Base-by-base conservation (phyloP, 2,329 filamentous ascomycete genomes). In the Pseudogymnoascus sp. region DNA sequence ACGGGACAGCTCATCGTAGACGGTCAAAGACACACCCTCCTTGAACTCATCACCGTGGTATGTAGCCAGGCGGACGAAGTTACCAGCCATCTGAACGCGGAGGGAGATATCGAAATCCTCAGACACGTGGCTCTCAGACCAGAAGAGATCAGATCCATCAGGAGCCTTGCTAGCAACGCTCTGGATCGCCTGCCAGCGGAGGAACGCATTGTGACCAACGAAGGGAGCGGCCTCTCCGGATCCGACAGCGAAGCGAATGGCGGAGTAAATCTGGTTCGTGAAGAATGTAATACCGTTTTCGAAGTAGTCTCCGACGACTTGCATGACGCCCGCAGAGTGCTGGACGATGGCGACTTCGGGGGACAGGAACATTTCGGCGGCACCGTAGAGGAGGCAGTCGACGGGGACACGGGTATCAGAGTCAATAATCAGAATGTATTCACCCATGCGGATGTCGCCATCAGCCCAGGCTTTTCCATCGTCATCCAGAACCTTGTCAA, bases 31-130 rank as follows among this genome's bases (percentile, higher is more conserved):
- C 0, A 90, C 88, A 65, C 88, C 88, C 69, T 90, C 88, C 70
- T 90, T 85, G 76, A 91, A 91, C 5, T 84, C 88, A 4, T 85
- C 82, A 37, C 83, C 82, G 62, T 87, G 84, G 75, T 90, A 91
- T 0, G 86, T 82, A 9, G 84, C 88, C 0, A 91, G 78, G 11
- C 89, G 86, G 53, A 90, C 83, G 37, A 85, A 80, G 73, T 88
- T 89, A 23, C 88, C 88, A 16, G 78, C 78, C 66, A 84, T 85
- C 73, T 92, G 89, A 3, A 91, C 79, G 37, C 88, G 86, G 0
- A 92, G 80, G 9, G 86, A 83, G 76, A 91, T 89, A 65, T 91
- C 88, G 62, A 91, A 91, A 69, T 92, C 89, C 66, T 92, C 89
- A 0, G 88, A 91, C 0, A 92, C 89, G 68, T 88, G 87, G 3